phyloP scores from a whole-genome alignment of 176 grass and related monocot genomes.

The Tuctoria greenei region DNA sequence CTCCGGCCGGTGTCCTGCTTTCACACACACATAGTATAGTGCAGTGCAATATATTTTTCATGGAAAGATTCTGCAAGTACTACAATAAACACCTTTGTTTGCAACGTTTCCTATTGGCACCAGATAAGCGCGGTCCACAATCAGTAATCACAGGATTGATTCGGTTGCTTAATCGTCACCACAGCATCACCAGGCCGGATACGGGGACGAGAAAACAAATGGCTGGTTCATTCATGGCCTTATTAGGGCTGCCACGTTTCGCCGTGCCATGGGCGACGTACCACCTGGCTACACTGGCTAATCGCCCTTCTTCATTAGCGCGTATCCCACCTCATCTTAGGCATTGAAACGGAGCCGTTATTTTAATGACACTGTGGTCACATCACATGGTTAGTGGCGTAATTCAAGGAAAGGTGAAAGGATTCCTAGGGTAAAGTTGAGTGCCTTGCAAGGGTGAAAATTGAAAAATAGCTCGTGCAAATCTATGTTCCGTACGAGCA shows the following conservation, averaged over 20 bases:
- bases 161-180: slow-evolving; percentile 29
- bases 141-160: slow-evolving; percentile 34
- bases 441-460: slow-evolving; percentile 14
- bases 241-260: slow-evolving; percentile 40
- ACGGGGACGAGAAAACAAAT: slow-evolving; percentile 23
- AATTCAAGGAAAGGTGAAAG: slow-evolving; percentile 50
- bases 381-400: slow-evolving; percentile 52
- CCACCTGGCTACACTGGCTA: slow-evolving; percentile 31
- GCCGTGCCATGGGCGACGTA: slow-evolving; percentile 47
- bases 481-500: slow-evolving; percentile 26
- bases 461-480: slow-evolving; percentile 2
- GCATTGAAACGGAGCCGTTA: slow-evolving; percentile 11
- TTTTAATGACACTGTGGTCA: slow-evolving; percentile 26
- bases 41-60: background rate
- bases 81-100: slow-evolving; percentile 26
- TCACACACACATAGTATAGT: background rate
- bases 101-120: slow-evolving; percentile 40
- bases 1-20: background rate
- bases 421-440: slow-evolving; percentile 32
- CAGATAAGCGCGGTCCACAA: slow-evolving; percentile 23
- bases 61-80: slow-evolving; percentile 48
- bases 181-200: slow-evolving; percentile 16
- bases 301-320: slow-evolving; percentile 26
- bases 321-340: slow-evolving; percentile 30
- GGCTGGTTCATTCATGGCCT: background rate